Evolutionary conservation across 2,329 filamentous ascomycete species (phyloP), one percentile per base, ranked within the genome.

Genomic region (Hymenoscyphus salicellus): DNA sequence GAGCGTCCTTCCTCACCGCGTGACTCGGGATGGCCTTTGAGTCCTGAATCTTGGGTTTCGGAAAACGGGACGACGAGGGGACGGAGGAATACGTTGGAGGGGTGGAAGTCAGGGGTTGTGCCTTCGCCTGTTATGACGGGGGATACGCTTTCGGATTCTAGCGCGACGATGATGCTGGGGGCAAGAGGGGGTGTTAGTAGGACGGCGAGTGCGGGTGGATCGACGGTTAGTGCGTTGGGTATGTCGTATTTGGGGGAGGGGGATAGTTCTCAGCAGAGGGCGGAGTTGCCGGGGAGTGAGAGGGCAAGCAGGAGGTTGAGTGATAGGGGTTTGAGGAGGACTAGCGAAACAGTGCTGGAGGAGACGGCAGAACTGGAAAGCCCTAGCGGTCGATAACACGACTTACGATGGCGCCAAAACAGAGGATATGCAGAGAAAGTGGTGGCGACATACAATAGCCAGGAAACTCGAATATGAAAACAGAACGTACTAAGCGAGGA

Each of bases 31-130:
- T 30, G 28, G 26, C 28, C 28, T 32, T n/a, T 33, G 11, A 33
- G 55, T 20, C 14, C 55, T n/a, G 26, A 17, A 56, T 56, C 26
- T 10, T n/a, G n/a, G 11, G 58, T 16, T 16, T 16, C 36, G 10
- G 30, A 30, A 28, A n/a, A 20, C 16, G 26, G 36, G 11, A 28
- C n/a, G 16, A 8, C 30, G 26, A 26, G 28, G 14, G 30, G 5
- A 5, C 38, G 49, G 36, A 33, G 60, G 32, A 26, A 26, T 17
- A 55, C 60, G 3, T 55, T 61, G n/a, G 60, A 61, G 36, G 60
- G 43, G 11, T 61, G 46, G 60, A 61, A 61, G 55, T 7, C 60
- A 16, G 49, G 60, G 11, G 11, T 26, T 20, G 49, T 61, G 2
- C 36, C 26, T 17, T 2, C 3, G 36, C 58, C 33, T 41, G n/a